Evolutionary conservation across 768 basidiomycete species (phyloP).

Genomic region (Boletus rufocinnamomeus): DNA sequence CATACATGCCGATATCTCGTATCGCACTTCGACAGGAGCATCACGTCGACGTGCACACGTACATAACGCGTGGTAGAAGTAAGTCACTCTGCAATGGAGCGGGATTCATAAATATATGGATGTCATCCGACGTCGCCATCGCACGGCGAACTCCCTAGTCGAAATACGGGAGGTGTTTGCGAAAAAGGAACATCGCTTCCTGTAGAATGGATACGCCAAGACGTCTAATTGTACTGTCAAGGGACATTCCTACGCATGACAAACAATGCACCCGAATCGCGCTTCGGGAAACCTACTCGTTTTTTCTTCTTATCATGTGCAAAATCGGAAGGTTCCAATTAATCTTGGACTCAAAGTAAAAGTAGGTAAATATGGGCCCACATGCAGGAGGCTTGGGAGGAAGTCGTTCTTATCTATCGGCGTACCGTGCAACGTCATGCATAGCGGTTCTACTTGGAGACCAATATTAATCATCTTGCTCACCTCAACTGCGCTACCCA

Average conservation of each 20-base stretch:
- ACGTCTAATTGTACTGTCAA: neutral
- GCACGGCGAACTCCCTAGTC: neutral
- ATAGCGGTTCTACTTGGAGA: neutral
- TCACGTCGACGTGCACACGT: neutral
- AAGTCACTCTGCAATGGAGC: neutral
- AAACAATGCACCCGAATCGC: neutral
- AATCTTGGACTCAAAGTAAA: neutral
- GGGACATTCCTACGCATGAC: too few species aligned
- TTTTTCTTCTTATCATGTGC: neutral
- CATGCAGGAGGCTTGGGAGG: neutral
- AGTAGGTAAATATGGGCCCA: neutral
- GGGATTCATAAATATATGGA: neutral
- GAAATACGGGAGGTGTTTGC: neutral
- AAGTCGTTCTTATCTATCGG: neutral
- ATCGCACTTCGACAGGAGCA: neutral
- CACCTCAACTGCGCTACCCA: neutral
- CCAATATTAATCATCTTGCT: neutral
- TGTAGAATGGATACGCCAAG: conserved; percentile 7
- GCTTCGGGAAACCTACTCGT: neutral
- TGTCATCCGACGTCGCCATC: neutral
- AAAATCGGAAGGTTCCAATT: neutral
- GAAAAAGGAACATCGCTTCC: conserved; percentile 14
- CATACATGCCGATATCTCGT: neutral
- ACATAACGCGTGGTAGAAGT: neutral
- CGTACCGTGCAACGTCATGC: neutral